Evolutionary conservation across 2,329 filamentous ascomycete genomes (phyloP).

Genomic region (Biscogniauxia marginata): DNA sequence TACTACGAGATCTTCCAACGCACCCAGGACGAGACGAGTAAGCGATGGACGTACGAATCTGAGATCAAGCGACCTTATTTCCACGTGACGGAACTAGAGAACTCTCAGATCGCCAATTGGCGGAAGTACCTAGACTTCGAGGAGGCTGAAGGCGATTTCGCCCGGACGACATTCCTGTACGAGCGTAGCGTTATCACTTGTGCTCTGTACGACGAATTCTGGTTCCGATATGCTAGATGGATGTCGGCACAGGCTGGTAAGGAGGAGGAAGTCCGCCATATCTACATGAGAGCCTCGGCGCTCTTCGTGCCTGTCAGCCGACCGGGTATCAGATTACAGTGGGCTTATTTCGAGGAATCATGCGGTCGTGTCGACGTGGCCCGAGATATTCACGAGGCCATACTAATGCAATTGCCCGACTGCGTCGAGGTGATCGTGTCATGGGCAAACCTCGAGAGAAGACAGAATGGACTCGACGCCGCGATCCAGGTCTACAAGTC

Average conservation of each 20-base stretch:
- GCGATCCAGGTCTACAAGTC: slow-evolving; percentile 81
- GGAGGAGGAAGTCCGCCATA: slow-evolving; percentile 85
- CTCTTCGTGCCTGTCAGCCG: slow-evolving; percentile 84
- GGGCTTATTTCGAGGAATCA: slow-evolving; percentile 93
- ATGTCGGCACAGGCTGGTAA: slow-evolving; percentile 79
- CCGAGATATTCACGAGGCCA: slow-evolving; percentile 78
- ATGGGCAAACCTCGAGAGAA: slow-evolving; percentile 80
- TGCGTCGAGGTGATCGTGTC: slow-evolving; percentile 87
- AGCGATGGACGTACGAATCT: slow-evolving; percentile 91
- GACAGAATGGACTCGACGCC: slow-evolving; percentile 78
- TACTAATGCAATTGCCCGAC: slow-evolving; percentile 73
- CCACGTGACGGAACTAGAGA: slow-evolving; percentile 89
- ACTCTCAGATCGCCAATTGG: slow-evolving; percentile 84
- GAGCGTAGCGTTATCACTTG: slow-evolving; percentile 91
- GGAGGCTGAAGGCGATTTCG: slow-evolving; percentile 76
- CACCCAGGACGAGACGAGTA: slow-evolving; percentile 84
- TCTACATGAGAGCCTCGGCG: slow-evolving; percentile 83
- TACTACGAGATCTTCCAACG: slow-evolving; percentile 78
- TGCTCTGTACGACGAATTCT: slow-evolving; percentile 95
- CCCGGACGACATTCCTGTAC: slow-evolving; percentile 78
- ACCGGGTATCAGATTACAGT: slow-evolving; percentile 82
- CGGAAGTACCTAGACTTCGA: slow-evolving; percentile 96
- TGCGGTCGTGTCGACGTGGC: slow-evolving; percentile 73
- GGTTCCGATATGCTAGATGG: slow-evolving; percentile 96
- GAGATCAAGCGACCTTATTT: slow-evolving; percentile 97